Evolutionary conservation across 2,329 filamentous ascomycete species (phyloP), one percentile per base, ranked within the genome.

Genomic region (Pyricularia pennisetigena): DNA sequence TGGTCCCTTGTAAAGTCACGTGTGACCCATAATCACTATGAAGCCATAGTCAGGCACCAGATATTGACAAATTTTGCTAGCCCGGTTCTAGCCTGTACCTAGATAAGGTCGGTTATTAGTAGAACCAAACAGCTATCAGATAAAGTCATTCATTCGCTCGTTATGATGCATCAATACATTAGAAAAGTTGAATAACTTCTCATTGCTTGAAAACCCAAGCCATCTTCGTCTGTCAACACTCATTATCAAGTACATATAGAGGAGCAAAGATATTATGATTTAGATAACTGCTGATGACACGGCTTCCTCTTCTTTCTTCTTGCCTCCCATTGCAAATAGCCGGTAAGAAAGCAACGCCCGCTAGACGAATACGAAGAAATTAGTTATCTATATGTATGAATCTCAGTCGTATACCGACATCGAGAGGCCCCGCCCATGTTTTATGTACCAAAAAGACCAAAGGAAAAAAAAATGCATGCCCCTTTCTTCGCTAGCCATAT

Each of bases 401-500:
- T 61, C 23, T 61, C 57, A 28, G 57, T 61, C 57, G n/a, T 61
- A 61, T 61, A 24, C 57, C 57, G 57, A 61, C n/a, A 28, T 24
- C 10, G 57, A 54, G 14, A 32, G 41, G 28, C 35, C 35, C 64
- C 64, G 28, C 64, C 64, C 64, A 57, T 66, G 64, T 66, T 66
- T 65, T 66, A 61, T 61, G 57, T 28, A 61, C 57, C 57, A 61
- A 28, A 61, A 61, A 61, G 54, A 59, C 54, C n/a, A 20, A 59
- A 23, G 8, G 8, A 10, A 61, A 26, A 61, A 61, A 24, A 61
- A 14, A 59, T 59, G 54, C n/a, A 59, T 59, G 54, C 54, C 57
- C 57, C n/a, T 66, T 66, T 28, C 64, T 49, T 49, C 64, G 64
- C 35, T 66, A 66, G 64, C 64, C 64, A 66, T 41, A 66, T 66